Percentiles rank a stretch among this genome's conserved stretches.
These are phyloP conservation scores for Lepidopterella palustris DNA, from an alignment of 495 filamentous ascomycete genomes.

Conservation along the genomic window DNA sequence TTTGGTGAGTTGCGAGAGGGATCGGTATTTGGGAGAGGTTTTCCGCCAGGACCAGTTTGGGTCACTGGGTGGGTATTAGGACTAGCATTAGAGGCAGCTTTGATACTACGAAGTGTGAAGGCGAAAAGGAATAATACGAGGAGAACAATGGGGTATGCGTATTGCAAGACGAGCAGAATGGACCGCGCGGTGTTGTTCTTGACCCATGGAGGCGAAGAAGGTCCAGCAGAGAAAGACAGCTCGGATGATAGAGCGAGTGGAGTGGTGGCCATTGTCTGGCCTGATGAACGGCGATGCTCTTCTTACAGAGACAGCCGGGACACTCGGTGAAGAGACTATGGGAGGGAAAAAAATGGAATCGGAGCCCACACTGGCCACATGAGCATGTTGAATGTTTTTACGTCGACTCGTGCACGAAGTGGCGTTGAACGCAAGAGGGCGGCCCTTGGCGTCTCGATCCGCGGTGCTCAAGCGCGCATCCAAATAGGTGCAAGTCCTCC, in stretches of 20 bases:
- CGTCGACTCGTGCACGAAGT: background rate
- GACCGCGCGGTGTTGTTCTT: slow-evolving; percentile 7
- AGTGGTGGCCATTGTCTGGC: background rate
- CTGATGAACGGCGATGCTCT: background rate
- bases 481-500: too few relatives aligned
- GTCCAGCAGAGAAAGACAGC: background rate
- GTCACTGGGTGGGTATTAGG: slow-evolving; percentile 35
- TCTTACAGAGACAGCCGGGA: background rate
- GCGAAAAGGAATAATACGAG: slow-evolving; percentile 60
- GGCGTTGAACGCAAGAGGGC: background rate
- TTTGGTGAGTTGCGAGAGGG: slow-evolving; percentile 44
- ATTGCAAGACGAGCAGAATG: slow-evolving; percentile 50
- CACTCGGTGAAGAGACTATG: background rate
- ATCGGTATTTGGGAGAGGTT: slow-evolving; percentile 57
- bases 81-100: slow-evolving; percentile 40
- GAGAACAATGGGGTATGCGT: slow-evolving; percentile 59
- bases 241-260: background rate
- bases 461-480: background rate
- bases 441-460: background rate
- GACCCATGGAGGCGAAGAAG: background rate
- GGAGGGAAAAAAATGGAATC: background rate
- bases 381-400: slow-evolving; percentile 3
- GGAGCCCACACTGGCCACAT: too few relatives aligned
- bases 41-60: slow-evolving; percentile 65
- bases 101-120: slow-evolving; percentile 57